Evolutionary conservation across 768 basidiomycete genomes (phyloP).

Genomic region (Dentipellis fragilis): DNA sequence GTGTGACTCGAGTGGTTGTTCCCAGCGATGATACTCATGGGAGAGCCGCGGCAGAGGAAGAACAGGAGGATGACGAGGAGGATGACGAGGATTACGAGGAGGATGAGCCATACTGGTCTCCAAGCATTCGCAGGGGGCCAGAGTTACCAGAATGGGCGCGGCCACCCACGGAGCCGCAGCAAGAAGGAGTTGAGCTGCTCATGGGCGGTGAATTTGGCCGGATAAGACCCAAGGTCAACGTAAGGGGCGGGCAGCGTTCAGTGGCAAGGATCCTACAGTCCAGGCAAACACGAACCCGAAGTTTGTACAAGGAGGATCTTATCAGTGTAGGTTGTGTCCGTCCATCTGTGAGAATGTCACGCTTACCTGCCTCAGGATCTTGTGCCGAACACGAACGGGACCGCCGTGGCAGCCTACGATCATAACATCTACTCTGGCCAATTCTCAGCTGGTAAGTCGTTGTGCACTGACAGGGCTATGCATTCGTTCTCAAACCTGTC

Average conservation of each 20-base stretch:
- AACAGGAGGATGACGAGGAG: slow-evolving; percentile 12
- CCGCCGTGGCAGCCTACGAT: slow-evolving; percentile 62
- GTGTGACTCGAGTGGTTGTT: slow-evolving; percentile 1
- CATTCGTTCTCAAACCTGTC: neutral
- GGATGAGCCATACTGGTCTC: slow-evolving; percentile 16
- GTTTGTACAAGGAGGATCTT: slow-evolving; percentile 40
- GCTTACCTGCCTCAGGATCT: slow-evolving; percentile 36
- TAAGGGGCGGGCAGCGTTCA: slow-evolving; percentile 33
- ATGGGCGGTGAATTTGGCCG: slow-evolving; percentile 75
- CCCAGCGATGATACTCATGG: neutral
- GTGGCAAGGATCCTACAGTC: slow-evolving; percentile 39
- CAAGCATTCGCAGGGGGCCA: slow-evolving; percentile 1
- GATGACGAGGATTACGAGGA: slow-evolving; percentile 30
- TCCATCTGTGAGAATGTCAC: neutral
- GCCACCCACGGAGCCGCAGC: slow-evolving; percentile 45
- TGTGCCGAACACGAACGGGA: slow-evolving; percentile 73
- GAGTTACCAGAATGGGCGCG: slow-evolving; percentile 25
- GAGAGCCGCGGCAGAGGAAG: neutral
- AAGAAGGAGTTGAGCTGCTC: slow-evolving; percentile 54
- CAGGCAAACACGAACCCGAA: slow-evolving; percentile 19
- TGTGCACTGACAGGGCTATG: neutral
- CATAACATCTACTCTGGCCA: slow-evolving; percentile 80
- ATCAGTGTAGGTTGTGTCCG: slow-evolving; percentile 33
- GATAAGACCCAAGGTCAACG: slow-evolving; percentile 39
- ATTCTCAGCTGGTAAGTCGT: slow-evolving; percentile 54